A percentile compares a stretch with the other conserved stretches of the same genome.
Evolutionary conservation across 2,329 filamentous ascomycete species (phyloP).

Genomic region (Aureobasidium sp.): DNA sequence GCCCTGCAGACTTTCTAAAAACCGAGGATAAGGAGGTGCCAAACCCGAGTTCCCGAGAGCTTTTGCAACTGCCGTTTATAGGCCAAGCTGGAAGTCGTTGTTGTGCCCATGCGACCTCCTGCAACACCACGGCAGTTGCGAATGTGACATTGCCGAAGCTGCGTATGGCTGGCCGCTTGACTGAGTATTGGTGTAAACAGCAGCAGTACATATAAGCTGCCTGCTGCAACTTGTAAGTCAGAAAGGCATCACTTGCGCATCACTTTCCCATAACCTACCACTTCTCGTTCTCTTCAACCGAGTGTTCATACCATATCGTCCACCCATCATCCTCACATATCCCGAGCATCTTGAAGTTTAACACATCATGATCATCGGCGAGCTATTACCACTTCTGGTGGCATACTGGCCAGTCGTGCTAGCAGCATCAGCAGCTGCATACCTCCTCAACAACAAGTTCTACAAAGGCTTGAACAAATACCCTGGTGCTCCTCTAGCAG

Average conservation of each 20-base stretch:
- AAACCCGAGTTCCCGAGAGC: not conserved
- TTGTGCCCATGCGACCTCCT: not conserved
- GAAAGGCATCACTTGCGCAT: not conserved
- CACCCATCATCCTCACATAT: not conserved
- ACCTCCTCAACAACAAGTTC: too few relatives aligned
- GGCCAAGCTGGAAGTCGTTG: not conserved
- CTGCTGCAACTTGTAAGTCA: not conserved
- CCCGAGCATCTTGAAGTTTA: not conserved
- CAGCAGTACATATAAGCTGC: constrained; percentile 4
- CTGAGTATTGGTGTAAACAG: not conserved
- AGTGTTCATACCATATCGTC: not conserved
- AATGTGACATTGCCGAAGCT: not conserved
- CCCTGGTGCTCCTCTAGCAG: too few relatives aligned
- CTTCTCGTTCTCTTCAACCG: not conserved
- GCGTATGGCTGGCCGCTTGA: not conserved
- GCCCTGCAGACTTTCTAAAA: not conserved
- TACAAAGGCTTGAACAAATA: too few relatives aligned
- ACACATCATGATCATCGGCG: constrained; percentile 23
- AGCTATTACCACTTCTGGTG: constrained; percentile 20
- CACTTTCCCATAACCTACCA: not conserved
- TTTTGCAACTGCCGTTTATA: constrained; percentile 1
- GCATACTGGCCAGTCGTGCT: constrained; percentile 35
- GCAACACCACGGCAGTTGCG: constrained; percentile 4
- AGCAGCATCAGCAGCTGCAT: constrained; percentile 19
- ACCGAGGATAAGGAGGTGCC: not conserved